Percentiles rank a stretch among this genome's conserved stretches.
These are phyloP conservation scores for Rhizopus arrhizus DNA, from an alignment of 371 early-diverging fungal species.

Conservation along the genomic window DNA sequence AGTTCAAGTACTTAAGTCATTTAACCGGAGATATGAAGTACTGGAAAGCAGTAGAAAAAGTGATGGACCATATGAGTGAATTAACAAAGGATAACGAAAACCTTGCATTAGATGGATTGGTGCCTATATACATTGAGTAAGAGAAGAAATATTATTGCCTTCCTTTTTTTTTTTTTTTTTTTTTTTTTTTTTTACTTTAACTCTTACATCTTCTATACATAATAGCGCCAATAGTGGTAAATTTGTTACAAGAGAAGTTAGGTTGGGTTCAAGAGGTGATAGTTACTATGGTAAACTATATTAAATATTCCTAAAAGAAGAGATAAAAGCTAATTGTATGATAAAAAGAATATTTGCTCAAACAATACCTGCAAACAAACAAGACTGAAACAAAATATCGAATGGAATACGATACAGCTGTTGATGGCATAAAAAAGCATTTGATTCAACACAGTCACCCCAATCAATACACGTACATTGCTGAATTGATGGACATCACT, in stretches of 20 bases:
- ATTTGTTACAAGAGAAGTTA: slow-evolving; percentile 58
- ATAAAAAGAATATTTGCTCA: slow-evolving; percentile 88
- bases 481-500: slow-evolving; percentile 56
- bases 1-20: slow-evolving; percentile 83
- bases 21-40: slow-evolving; percentile 74
- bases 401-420: slow-evolving; percentile 70
- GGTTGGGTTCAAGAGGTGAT: slow-evolving; percentile 84
- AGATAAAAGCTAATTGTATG: no score
- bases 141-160: no score
- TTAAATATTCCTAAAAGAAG: no score
- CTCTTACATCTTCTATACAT: not conserved
- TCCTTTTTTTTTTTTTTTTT: no score
- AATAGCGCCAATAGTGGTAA: slow-evolving; percentile 44
- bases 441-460: slow-evolving; percentile 67
- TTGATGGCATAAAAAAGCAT: slow-evolving; percentile 72
- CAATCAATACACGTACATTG: slow-evolving; percentile 68
- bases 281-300: slow-evolving; percentile 79
- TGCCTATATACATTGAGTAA: slow-evolving; percentile 74
- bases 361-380: slow-evolving; percentile 81
- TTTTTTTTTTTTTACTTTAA: not conserved
- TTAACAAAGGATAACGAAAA: slow-evolving; percentile 30
- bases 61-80: slow-evolving; percentile 62
- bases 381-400: slow-evolving; percentile 66
- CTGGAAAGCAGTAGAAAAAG: slow-evolving; percentile 70
- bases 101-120: slow-evolving; percentile 67